These are phyloP conservation scores for Ilyonectria mors-panacis DNA, from an alignment of 2,329 filamentous ascomycete species.

Conservation along the genomic window DNA sequence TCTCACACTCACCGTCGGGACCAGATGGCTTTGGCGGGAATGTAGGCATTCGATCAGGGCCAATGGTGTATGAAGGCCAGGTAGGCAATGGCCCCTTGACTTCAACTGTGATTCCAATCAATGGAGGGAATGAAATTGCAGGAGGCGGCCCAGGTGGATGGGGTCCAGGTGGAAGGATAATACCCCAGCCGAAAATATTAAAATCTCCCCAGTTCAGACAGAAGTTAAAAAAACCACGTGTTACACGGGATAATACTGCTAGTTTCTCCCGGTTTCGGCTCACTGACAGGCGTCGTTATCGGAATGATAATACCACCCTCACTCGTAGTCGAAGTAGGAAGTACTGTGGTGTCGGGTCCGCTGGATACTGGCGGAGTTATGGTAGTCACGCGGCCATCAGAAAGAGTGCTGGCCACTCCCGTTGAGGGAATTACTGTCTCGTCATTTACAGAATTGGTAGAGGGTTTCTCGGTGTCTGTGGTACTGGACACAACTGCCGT, in stretches of 20 bases:
- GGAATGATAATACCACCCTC: conserved; percentile 2
- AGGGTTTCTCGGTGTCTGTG: not conserved
- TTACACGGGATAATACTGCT: conserved; percentile 1
- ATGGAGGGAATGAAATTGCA: not conserved
- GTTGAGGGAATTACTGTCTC: not conserved
- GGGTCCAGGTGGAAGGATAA: not conserved
- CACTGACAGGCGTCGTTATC: not conserved
- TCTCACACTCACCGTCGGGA: not conserved
- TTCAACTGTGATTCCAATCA: not conserved
- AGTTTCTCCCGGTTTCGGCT: not conserved
- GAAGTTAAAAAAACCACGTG: conserved; percentile 13
- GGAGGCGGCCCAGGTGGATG: conserved; percentile 3
- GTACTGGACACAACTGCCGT: not conserved
- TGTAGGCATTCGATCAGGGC: conserved; percentile 9
- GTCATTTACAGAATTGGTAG: not conserved
- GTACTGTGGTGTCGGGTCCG: not conserved
- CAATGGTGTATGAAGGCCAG: conserved; percentile 12
- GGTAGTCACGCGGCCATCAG: not conserved
- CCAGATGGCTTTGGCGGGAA: conserved; percentile 4
- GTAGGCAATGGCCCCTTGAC: not conserved
- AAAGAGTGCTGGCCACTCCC: not conserved
- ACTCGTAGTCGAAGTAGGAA: not conserved
- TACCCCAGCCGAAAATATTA: conserved; percentile 3
- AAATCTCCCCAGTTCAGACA: not conserved
- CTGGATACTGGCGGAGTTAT: not conserved